Evolutionary conservation across 2,329 filamentous ascomycete genomes (phyloP), one percentile per base, ranked within the genome.

Genomic region (Pseudopyrenochaeta lycopersici): DNA sequence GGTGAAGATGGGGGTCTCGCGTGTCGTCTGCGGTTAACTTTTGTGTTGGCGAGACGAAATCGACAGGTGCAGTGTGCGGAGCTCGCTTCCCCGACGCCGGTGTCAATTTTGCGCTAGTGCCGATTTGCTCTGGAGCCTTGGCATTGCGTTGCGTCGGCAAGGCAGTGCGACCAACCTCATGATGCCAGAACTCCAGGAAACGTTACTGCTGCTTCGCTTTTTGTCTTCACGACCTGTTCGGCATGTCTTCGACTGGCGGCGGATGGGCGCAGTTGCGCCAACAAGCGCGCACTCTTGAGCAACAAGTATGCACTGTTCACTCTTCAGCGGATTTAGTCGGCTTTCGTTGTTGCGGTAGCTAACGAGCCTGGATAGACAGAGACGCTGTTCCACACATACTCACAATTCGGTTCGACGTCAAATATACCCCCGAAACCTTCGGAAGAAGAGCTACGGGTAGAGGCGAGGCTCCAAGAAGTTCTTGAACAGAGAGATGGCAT

Each of bases 221-320:
- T 41, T 35, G 7, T 31, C 32, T 32, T 30, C 4, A 29, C 39
- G 40, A 29, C 17, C 21, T 23, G 45, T 47, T 42, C 39, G 51
- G 57, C 36, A 77, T 77, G 75, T 72, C 75, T 46, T 75, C 75
- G 7, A 77, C 74, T 18, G 75, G 73, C 27, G 75, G 72, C 33
- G 76, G 92, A 79, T 99, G 95, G 95, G 89, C 92, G 71, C 92
- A 97, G 80, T 84, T 98, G 65, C 90, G 95, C 68, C 92, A 97
- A 76, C 94, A 98, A 79, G 91, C 92, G 57, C 85, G 95, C 68
- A 86, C 88, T 39, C 82, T 97, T 58, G 95, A 99, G 77, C 91
- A 89, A 56, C 94, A 98, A 85, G 94, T 96, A 82, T 62, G 75
- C 58, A 39, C 54, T 48, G 27, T 38, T 18, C 27, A 50, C 49